Base-by-base conservation (phyloP, 2,329 filamentous ascomycete species). In the Fusarium aywerte region DNA sequence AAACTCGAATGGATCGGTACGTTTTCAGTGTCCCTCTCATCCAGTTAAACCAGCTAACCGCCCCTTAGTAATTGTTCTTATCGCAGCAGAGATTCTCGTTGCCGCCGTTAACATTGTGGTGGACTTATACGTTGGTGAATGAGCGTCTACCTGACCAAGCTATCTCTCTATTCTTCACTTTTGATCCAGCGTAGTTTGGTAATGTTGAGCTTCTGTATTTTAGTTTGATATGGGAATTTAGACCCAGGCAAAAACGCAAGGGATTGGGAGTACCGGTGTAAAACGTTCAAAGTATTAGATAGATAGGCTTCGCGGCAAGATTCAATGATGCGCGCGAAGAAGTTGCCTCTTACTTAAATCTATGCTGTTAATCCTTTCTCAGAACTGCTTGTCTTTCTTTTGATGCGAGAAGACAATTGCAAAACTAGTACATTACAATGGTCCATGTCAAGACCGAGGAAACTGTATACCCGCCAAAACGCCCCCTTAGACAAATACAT, bases 21-120 rank as follows among this genome's bases (percentile, higher is more conserved):
- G 89, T 83, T 35, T 9, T n/a, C 35, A 23, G n/a, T 31, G n/a
- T 47, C 20, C 58, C 21, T 53, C 38, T 45, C 38, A 20, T 33
- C 16, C 16, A 31, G 27, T 29, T 31, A 16, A 10, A 12, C 31
- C 32, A 45, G 29, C 48, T 54, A 58, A 73, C 48, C 10, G 70
- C 11, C 4, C 38, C 38, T 39, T 57, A 93, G 94, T 99, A 40
- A 98, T 99, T 73, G 86, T 98, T 21, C 88, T 99, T 48, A 97
- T 99, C 74, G 95, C 94, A 9, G 94, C 94, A 13, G 96, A 99
- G 77, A 97, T 98, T 65, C 81, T 97, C 9, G 93, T 98, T 45
- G 94, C 94, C 3, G 91, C 88, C 18, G 90, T 98, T 73, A 98
- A 98, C 78, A 98, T 99, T 67, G 86, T 97, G 29, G 96, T 98